Percentiles rank a stretch among this genome's conserved stretches.
Conservation (phyloP, 345 rosid genomes). For the Turnera subulata region DNA sequence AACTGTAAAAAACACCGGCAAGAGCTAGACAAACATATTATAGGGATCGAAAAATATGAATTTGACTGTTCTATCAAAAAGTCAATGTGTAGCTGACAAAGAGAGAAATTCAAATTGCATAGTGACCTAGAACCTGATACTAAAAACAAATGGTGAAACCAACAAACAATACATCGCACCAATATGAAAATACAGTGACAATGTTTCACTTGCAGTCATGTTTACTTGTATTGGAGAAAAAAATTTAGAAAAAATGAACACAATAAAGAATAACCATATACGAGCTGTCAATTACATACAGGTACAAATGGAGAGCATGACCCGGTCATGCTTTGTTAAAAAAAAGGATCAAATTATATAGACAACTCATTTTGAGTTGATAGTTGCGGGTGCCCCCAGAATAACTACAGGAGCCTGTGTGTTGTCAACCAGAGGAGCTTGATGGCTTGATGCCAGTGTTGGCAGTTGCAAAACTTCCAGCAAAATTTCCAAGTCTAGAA, state of each 20-base stretch:
- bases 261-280: background rate
- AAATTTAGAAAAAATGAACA: background rate
- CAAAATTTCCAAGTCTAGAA: slow-evolving; percentile 14
- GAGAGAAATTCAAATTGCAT: background rate
- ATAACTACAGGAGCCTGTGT: slow-evolving; percentile 4
- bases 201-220: background rate
- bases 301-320: slow-evolving; percentile 10
- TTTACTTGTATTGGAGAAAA: background rate
- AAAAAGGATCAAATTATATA: slow-evolving; percentile 21
- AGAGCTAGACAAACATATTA: no score
- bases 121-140: background rate
- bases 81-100: background rate
- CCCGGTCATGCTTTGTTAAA: slow-evolving; percentile 4
- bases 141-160: background rate
- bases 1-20: no score
- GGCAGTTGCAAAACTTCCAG: slow-evolving; percentile 13
- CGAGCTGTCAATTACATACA: background rate
- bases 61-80: background rate
- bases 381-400: slow-evolving; percentile 11
- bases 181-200: background rate
- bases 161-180: background rate
- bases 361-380: slow-evolving; percentile 13
- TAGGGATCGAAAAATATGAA: no score
- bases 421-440: background rate
- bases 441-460: background rate